Percentiles rank a stretch among this genome's conserved stretches.
phyloP scores from a whole-genome alignment of 75 land plant species.

The Cupressus sempervirens region DNA sequence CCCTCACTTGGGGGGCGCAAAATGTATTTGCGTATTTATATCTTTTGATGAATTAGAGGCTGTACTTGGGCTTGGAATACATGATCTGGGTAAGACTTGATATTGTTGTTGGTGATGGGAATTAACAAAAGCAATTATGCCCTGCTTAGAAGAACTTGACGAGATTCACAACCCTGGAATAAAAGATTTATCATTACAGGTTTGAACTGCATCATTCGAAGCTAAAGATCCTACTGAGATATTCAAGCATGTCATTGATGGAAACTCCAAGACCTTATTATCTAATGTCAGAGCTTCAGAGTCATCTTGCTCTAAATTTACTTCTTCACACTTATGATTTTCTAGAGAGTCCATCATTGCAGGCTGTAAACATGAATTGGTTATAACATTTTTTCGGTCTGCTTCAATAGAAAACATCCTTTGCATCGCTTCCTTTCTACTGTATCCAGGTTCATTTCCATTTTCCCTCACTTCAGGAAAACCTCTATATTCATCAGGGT shows the following conservation, averaged over 20 bases:
- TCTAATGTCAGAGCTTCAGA: neutral
- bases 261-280: conserved; percentile 18
- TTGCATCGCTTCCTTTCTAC: neutral
- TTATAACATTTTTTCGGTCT: neutral
- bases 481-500: neutral
- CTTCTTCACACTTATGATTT: too few relatives aligned
- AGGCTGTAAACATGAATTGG: conserved; percentile 4
- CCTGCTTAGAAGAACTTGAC: conserved; percentile 14
- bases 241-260: conserved; percentile 30
- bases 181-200: conserved; percentile 3
- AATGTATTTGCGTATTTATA: conserved; percentile 32
- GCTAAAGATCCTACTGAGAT: conserved; percentile 32
- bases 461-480: neutral
- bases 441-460: neutral
- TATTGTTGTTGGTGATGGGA: conserved; percentile 34
- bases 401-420: conserved; percentile 3
- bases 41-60: conserved; percentile 35
- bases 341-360: neutral
- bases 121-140: conserved; percentile 14
- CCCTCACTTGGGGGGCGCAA: conserved; percentile 92
- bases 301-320: conserved; percentile 10
- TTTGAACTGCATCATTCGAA: conserved; percentile 9
- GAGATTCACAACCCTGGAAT: conserved; percentile 11
- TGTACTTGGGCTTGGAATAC: conserved; percentile 19
- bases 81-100: conserved; percentile 32